These are phyloP conservation scores for Polygonum aviculare DNA, from an alignment of 148 eudicot species.

Conservation along the genomic window DNA sequence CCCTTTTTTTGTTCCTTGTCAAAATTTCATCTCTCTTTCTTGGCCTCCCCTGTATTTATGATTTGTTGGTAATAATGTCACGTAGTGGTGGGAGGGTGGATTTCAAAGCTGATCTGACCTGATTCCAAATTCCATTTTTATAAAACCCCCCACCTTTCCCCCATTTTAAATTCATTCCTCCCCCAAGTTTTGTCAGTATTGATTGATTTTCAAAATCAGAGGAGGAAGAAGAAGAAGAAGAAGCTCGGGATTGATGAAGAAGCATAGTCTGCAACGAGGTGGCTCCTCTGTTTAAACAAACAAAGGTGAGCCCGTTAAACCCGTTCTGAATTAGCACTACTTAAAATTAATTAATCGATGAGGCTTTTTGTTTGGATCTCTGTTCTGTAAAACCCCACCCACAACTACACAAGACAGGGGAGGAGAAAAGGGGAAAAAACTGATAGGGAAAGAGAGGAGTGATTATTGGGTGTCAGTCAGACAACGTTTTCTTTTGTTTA, in stretches of 20 bases:
- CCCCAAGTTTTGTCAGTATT: background rate
- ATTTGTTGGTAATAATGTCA: conserved; percentile 3
- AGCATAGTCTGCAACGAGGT: background rate
- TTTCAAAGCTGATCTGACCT: conserved; percentile 7
- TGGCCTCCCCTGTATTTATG: background rate
- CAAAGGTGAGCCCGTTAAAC: background rate
- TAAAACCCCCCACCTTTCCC: background rate
- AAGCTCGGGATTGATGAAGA: conserved; percentile 4
- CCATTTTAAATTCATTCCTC: background rate
- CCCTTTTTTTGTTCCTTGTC: too few relatives aligned
- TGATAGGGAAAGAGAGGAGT: background rate
- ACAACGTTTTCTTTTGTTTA: background rate
- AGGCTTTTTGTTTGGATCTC: too few relatives aligned
- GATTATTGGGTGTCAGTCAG: conserved; percentile 5
- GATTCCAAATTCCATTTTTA: background rate
- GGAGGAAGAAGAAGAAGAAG: background rate
- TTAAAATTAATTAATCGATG: background rate
- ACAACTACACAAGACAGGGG: background rate
- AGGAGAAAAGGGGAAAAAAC: too few relatives aligned
- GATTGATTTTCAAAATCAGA: background rate
- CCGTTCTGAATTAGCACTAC: background rate
- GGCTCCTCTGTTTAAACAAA: background rate
- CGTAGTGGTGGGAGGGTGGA: conserved; percentile 4
- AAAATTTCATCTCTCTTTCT: background rate
- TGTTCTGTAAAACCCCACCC: background rate